Base-by-base conservation (phyloP, 2,329 filamentous ascomycete species). In the Aspergillus pseudotamarii region DNA sequence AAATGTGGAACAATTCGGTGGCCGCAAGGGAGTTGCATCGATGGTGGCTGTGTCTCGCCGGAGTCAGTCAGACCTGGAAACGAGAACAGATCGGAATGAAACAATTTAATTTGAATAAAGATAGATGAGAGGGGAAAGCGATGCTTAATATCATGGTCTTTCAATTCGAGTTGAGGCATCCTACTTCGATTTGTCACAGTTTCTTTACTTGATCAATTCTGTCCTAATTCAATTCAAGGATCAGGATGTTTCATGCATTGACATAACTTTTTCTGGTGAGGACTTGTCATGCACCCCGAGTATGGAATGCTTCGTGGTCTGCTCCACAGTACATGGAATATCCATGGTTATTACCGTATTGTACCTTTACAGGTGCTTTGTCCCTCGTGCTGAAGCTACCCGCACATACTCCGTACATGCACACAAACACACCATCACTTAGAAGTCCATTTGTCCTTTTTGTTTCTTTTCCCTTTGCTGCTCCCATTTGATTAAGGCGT, bases 1-100 rank as follows among this genome's bases (percentile, higher is more conserved):
- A 50, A 51, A 51, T 30, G 53, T 64, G 62, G 62, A 64, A 64
- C 62, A 64, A 56, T 57, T 61, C 62, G 59, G 62, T 55, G 48
- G 32, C 62, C 62, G 62, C 62, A 64, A 64, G 62, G 62, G 62
- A 55, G 51, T 55, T 55, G 51, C 51, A n/a, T 19, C 36, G 8
- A 10, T 55, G 51, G 51, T 55, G 51, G 30, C 51, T 26, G 8
- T 55, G 51, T 55, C 32, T 21, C 34, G 21, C 51, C 51, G 26
- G 51, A 55, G 51, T 34, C 51, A 54, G 51, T 9, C 32, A 38
- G 32, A 55, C 51, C 32, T 36, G 51, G 51, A 41, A 55, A 55
- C 51, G 51, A 55, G 30, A 55, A 38, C 12, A 21, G 32, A 55
- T 26, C 51, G 51, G 51, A 38, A 36, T 6, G 21, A 38, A 55